These are phyloP conservation scores for Globisporangium okanoganense DNA, from an alignment of 352 stramenopile species.

Conservation along the genomic window DNA sequence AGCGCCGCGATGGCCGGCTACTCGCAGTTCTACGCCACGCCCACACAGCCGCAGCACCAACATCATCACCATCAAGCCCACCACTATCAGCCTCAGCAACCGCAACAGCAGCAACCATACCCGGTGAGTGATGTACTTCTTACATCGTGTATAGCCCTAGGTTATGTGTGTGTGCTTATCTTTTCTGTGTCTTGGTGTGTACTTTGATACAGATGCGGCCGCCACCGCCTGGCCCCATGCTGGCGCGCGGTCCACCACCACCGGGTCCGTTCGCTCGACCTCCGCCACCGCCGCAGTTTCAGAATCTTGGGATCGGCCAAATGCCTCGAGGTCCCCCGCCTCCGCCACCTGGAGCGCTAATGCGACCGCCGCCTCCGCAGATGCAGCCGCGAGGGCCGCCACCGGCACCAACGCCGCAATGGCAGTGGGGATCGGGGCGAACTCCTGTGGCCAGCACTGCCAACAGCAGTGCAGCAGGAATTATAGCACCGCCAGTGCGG, in stretches of 20 bases:
- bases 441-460: not conserved
- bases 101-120: conserved; percentile 11
- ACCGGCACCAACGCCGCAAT: conserved; percentile 26
- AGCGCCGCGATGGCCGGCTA: conserved; percentile 56
- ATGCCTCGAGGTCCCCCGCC: conserved; percentile 8
- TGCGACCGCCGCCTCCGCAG: conserved; percentile 13
- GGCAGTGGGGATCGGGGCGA: conserved; percentile 66
- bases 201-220: conserved; percentile 24
- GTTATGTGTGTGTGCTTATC: not conserved
- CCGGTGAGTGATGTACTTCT: not conserved
- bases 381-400: conserved; percentile 6
- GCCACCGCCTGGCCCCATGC: conserved; percentile 24
- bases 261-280: conserved; percentile 12
- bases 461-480: conserved; percentile 15
- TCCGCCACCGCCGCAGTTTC: conserved; percentile 13
- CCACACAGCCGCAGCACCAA: conserved; percentile 12
- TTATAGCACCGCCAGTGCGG: conserved; percentile 34
- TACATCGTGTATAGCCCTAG: not conserved
- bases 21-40: conserved; percentile 57
- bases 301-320: not conserved
- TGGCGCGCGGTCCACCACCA: conserved; percentile 12
- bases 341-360: conserved; percentile 13
- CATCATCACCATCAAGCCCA: conserved; percentile 7
- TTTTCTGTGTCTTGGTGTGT: not conserved
- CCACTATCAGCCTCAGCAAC: conserved; percentile 1